Evolutionary conservation across 2,329 filamentous ascomycete species (phyloP).

Genomic region (Truncatella angustata): DNA sequence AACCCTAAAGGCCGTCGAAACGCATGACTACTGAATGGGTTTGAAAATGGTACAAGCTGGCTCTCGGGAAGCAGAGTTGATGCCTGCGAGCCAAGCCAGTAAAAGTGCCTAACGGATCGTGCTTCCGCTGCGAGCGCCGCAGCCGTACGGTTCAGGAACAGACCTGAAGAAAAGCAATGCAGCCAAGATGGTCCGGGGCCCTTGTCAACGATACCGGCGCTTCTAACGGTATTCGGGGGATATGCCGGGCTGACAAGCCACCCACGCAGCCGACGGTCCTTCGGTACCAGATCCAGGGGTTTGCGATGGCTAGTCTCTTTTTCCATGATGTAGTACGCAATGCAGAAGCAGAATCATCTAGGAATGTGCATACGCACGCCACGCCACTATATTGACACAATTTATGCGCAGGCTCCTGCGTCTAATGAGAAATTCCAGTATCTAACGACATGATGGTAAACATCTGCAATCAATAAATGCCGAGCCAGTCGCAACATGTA

Average conservation of each 20-base stretch:
- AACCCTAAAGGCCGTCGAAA: too few species aligned
- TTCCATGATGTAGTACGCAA: not conserved
- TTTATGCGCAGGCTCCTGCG: constrained; percentile 3
- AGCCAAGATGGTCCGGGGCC: not conserved
- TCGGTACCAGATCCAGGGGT: not conserved
- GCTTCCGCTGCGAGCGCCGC: constrained; percentile 1
- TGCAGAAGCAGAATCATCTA: too few species aligned
- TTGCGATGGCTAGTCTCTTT: too few species aligned
- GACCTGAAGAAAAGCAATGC: not conserved
- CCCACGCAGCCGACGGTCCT: not conserved
- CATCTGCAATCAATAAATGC: too few species aligned
- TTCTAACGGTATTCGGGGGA: not conserved
- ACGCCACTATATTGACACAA: not conserved
- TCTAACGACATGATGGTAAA: not conserved
- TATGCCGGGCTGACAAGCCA: not conserved
- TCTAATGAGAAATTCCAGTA: not conserved
- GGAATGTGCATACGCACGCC: not conserved
- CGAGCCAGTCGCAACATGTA: too few species aligned
- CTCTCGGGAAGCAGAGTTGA: too few species aligned
- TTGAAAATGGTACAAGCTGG: too few species aligned
- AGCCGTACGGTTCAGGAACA: not conserved
- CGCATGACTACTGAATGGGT: too few species aligned
- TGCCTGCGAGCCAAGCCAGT: not conserved
- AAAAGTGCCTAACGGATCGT: not conserved
- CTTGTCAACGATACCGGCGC: not conserved